Conservation (phyloP, 768 basidiomycete genomes). For the Pleurotus ostreatus region DNA sequence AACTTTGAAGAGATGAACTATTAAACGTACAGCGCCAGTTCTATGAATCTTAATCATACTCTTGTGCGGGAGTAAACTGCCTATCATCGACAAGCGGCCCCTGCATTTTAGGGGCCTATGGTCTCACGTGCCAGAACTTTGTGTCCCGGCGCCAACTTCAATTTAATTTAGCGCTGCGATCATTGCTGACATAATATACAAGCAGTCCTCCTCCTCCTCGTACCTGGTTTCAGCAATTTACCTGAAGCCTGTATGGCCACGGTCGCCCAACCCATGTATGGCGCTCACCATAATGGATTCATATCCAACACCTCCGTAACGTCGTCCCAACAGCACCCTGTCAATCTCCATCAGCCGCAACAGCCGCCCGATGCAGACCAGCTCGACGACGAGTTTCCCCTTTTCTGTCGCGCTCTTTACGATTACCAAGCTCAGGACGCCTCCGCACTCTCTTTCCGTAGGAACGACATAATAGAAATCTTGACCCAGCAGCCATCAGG, state of each 20-base stretch:
- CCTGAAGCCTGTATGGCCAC: conserved; percentile 23
- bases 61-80: too few species aligned
- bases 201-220: conserved; percentile 1
- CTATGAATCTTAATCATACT: too few species aligned
- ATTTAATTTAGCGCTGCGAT: too few species aligned
- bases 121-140: too few species aligned
- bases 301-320: conserved; percentile 10
- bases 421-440: conserved; percentile 86
- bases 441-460: conserved; percentile 83
- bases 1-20: conserved; percentile 58
- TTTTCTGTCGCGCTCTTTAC: conserved; percentile 91
- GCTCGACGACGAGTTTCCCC: conserved; percentile 42
- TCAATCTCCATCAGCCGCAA: conserved; percentile 28
- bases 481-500: conserved; percentile 87
- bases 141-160: too few species aligned
- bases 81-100: too few species aligned
- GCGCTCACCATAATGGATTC: conserved; percentile 12
- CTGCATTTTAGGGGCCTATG: too few species aligned
- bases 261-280: conserved; percentile 26
- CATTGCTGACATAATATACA: conserved; percentile 5
- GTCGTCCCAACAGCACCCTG: conserved; percentile 16
- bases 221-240: neutral
- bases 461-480: conserved; percentile 91
- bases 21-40: conserved; percentile 11
- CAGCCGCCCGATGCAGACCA: conserved; percentile 45